These are phyloP conservation scores for Triticum timopheevii DNA, from an alignment of 176 grass and related monocot genomes.

Conservation along the genomic window DNA sequence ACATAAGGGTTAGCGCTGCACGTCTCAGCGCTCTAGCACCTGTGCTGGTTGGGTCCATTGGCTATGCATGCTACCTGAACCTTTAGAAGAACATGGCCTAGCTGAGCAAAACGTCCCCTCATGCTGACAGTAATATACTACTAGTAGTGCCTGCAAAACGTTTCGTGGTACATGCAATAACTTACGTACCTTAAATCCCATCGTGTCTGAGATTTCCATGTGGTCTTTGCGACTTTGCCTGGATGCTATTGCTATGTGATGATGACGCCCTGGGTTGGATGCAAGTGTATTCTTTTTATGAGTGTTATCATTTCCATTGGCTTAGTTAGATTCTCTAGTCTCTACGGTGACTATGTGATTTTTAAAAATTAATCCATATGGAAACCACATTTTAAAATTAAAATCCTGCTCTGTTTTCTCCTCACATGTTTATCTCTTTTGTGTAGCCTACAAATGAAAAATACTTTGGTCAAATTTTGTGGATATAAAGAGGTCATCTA, in stretches of 20 bases:
- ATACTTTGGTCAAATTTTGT: not conserved
- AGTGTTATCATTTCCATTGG: not conserved
- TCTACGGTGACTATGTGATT: not conserved
- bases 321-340: too few species aligned
- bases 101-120: too few species aligned
- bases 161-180: not conserved
- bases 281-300: not conserved
- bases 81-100: too few species aligned
- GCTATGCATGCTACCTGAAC: too few species aligned
- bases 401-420: too few species aligned
- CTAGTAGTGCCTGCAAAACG: not conserved
- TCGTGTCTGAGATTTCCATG: not conserved
- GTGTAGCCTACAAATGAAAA: too few species aligned
- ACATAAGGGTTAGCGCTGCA: too few species aligned
- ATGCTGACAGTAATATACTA: not conserved
- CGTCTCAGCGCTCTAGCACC: too few species aligned
- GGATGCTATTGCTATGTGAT: not conserved
- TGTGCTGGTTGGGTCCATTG: too few species aligned
- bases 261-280: not conserved
- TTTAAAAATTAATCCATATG: too few species aligned
- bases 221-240: not conserved
- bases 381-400: too few species aligned
- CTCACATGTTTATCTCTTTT: too few species aligned
- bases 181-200: not conserved
- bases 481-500: not conserved